Evolutionary conservation across 805 yeast species (phyloP).

Genomic region (Saturnispora sanitii): DNA sequence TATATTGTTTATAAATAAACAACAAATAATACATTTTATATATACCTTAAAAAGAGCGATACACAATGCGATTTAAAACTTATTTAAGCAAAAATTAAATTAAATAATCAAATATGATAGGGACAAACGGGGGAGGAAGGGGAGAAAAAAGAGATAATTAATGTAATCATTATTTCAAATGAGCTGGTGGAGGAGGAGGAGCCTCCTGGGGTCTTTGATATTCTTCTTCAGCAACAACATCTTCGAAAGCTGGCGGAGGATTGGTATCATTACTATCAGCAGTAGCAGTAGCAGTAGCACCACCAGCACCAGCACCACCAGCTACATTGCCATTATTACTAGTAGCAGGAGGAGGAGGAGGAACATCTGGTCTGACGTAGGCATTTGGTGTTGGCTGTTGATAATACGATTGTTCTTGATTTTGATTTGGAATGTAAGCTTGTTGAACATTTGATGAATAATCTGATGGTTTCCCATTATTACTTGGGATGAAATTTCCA

Average conservation of each 20-base stretch:
- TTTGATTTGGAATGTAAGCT: neutral
- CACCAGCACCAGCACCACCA: neutral
- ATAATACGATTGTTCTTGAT: neutral
- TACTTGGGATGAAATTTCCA: constrained; percentile 38
- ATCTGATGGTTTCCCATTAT: neutral
- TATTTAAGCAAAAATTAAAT: no score
- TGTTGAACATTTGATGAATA: neutral
- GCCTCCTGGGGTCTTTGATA: no score
- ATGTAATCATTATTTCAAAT: no score
- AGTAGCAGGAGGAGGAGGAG: neutral
- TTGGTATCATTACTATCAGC: neutral
- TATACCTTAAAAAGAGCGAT: no score
- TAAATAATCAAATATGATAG: no score
- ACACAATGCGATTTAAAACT: no score
- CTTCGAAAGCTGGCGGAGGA: neutral
- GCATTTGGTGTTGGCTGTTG: neutral
- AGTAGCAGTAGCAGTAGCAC: neutral
- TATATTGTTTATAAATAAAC: neutral
- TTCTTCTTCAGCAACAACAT: neutral
- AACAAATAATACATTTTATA: neutral
- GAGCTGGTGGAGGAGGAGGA: no score
- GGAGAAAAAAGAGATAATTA: no score
- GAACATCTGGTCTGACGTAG: neutral
- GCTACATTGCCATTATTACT: no score
- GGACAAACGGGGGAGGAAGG: no score